Percentiles rank a stretch among this genome's conserved stretches.
These are phyloP conservation scores for Crucihimalaya himalaica DNA, from an alignment of 345 rosid genomes.

Conservation along the genomic window DNA sequence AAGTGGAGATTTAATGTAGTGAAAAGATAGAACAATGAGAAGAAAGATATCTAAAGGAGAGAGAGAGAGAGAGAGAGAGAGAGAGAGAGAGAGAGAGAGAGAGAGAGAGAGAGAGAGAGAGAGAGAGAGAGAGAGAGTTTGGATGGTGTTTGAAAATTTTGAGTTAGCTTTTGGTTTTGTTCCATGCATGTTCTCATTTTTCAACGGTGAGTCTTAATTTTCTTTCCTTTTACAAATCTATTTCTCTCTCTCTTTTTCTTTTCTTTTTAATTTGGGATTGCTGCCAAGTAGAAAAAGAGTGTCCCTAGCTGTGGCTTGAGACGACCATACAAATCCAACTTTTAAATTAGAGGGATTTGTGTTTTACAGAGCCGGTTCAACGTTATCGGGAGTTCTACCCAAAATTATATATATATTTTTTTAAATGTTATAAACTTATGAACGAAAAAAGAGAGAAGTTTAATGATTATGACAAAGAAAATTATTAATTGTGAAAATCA, in stretches of 20 bases:
- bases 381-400: no score
- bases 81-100: background rate
- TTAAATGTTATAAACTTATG: no score
- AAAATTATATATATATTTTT: no score
- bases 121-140: conserved; percentile 7
- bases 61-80: conserved; percentile 8
- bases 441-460: no score
- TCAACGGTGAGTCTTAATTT: conserved; percentile 32
- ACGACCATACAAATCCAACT: conserved; percentile 6
- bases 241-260: background rate
- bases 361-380: no score
- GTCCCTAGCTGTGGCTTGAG: conserved; percentile 27
- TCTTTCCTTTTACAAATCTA: background rate
- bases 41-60: conserved; percentile 24
- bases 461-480: no score
- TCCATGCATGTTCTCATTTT: conserved; percentile 30
- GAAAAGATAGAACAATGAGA: conserved; percentile 35
- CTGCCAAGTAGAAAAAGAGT: conserved; percentile 34
- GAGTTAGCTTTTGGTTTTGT: conserved; percentile 20
- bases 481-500: no score
- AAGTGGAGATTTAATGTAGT: conserved; percentile 32
- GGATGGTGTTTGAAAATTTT: conserved; percentile 18
- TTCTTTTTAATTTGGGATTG: conserved; percentile 24
- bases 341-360: conserved; percentile 13
- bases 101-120: background rate